Evolutionary conservation across 2,329 filamentous ascomycete species (phyloP).

Genomic region (Diaporthe sp.): DNA sequence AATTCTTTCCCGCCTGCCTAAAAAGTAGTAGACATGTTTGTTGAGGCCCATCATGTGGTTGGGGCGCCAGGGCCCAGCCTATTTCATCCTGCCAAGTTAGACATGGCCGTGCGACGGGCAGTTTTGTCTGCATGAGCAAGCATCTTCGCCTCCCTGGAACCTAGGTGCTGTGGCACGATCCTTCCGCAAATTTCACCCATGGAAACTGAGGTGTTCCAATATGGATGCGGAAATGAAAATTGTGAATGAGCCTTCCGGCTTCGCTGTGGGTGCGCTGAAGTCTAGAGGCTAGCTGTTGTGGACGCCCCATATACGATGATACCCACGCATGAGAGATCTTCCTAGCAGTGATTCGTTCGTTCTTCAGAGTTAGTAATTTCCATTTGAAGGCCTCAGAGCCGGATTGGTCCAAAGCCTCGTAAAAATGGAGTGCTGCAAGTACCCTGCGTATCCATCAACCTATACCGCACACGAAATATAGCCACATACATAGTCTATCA

Average conservation of each 20-base stretch:
- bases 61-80: too few relatives aligned
- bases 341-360: background rate
- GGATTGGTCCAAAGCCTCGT: background rate
- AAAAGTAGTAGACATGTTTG: too few relatives aligned
- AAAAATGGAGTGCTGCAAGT: background rate
- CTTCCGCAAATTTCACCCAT: too few relatives aligned
- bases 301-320: background rate
- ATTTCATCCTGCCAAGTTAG: too few relatives aligned
- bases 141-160: background rate
- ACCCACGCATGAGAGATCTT: background rate
- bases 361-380: too few relatives aligned
- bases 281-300: background rate
- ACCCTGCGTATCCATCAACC: background rate
- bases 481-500: background rate
- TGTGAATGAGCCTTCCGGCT: background rate
- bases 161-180: too few relatives aligned
- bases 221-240: too few relatives aligned
- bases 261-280: background rate
- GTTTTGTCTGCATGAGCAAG: background rate
- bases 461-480: background rate
- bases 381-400: background rate
- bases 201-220: too few relatives aligned
- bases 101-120: too few relatives aligned
- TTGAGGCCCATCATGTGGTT: too few relatives aligned
- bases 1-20: too few relatives aligned